Base-by-base conservation (phyloP, 1,139 yeast genomes). In the Fermentozyma sake region DNA sequence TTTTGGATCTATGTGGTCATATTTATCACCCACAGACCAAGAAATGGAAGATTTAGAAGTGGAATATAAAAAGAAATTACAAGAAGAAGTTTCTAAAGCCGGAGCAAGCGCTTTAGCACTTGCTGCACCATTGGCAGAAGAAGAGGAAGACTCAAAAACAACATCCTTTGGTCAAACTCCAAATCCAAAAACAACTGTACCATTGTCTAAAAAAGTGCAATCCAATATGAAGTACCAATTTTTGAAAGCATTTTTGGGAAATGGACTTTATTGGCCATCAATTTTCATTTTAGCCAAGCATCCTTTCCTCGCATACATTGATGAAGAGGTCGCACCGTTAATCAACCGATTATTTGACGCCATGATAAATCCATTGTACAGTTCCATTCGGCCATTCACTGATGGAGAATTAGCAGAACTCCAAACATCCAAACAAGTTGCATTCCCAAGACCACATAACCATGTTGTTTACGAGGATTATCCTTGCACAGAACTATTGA, bases 81-180 rank as follows among this genome's bases (percentile, higher is more conserved):
- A 79, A n/a, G 75, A 75, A 10, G 71, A 77, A 32, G 78, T 82
- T 0, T 65, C 69, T 41, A 63, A 68, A 36, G 82, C 93, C 0
- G 72, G 76, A 14, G 82, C 86, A 0, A 83, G 82, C 36, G 95
- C 95, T 0, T 58, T 89, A 29, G 93, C 96, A 0, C 53, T 86
- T 41, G 95, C 96, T 3, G 93, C 94, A 5, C 95, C 96, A 1
- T 60, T 89, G 26, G 66, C 70, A 5, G 80, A 78, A 27, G 94
- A 80, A 13, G 81, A 74, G 11, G 82, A 70, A 5, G 75, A 67
- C 6, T 49, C 35, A 8, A n/a, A n/a, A n/a, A 36, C 28, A 5
- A 14, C 28, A 6, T 5, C 26, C 7, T 19, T 18, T 7, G 46
- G 14, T 5, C 20, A 19, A 15, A 10, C 8, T 4, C 38, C 23